A percentile compares a stretch with the other conserved stretches of the same genome.
These are phyloP conservation scores for Bryoglossum gracile DNA, from an alignment of 495 filamentous ascomycete species.

Conservation along the genomic window DNA sequence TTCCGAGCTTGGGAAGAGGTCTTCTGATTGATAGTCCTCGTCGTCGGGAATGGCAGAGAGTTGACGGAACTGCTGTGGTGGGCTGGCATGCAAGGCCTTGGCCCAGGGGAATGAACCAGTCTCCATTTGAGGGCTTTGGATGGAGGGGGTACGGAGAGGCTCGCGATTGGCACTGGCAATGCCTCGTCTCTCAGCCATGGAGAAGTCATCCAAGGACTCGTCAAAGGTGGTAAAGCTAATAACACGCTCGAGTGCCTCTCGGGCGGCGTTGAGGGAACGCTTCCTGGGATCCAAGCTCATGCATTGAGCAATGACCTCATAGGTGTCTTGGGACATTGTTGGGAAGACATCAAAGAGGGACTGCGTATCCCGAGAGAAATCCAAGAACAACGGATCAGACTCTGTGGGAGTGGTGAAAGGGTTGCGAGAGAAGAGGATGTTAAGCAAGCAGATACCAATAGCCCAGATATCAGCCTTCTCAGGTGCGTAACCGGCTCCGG, in stretches of 20 bases:
- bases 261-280: constrained; percentile 71
- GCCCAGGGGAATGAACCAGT: constrained; percentile 89
- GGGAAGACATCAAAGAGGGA: constrained; percentile 97
- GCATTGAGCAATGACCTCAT: constrained; percentile 80
- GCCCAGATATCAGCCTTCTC: constrained; percentile 95
- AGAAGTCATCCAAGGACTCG: constrained; percentile 87
- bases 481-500: constrained; percentile 79
- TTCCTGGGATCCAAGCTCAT: constrained; percentile 85
- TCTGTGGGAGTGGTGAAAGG: constrained; percentile 84
- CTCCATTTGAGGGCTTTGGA: constrained; percentile 79
- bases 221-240: constrained; percentile 95
- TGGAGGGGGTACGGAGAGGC: constrained; percentile 89
- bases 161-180: constrained; percentile 84
- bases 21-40: constrained; percentile 67
- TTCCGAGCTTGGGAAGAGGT: constrained; percentile 79
- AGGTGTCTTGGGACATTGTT: constrained; percentile 96
- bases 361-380: constrained; percentile 87
- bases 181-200: constrained; percentile 63
- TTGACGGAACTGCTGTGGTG: constrained; percentile 68
- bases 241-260: constrained; percentile 65
- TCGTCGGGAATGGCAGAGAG: constrained; percentile 66
- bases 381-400: constrained; percentile 80
- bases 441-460: constrained; percentile 89
- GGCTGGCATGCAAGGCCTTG: constrained; percentile 75
- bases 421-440: constrained; percentile 92